phyloP scores from a whole-genome alignment of 208 protist genomes.

The Leishmania aethiopica region DNA sequence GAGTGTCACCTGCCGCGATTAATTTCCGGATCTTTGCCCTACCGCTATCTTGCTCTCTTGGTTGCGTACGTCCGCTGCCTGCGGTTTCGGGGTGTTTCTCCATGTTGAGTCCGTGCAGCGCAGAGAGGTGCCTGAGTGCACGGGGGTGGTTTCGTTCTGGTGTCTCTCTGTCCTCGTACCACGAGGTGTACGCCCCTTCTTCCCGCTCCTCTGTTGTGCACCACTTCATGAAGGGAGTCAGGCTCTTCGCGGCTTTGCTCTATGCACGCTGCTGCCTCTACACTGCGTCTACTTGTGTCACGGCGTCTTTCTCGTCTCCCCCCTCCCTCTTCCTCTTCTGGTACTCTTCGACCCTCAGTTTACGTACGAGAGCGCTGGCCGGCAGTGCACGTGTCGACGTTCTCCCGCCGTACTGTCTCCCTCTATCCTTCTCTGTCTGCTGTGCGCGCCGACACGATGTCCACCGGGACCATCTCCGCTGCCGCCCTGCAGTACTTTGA shows the following conservation, averaged over 20 bases:
- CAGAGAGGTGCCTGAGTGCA: not conserved
- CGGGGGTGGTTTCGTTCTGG: not conserved
- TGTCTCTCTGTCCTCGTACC: not conserved
- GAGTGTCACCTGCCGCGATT: not conserved
- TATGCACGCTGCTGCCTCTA: not conserved
- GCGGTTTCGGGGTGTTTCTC: not conserved
- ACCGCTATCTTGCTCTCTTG: not conserved
- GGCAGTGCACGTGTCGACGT: not conserved
- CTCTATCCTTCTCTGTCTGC: not conserved
- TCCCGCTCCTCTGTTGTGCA: not conserved
- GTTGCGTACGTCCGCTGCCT: not conserved
- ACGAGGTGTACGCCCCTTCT: not conserved
- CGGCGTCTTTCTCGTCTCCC: not conserved
- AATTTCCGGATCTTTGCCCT: not conserved
- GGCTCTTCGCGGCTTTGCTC: not conserved
- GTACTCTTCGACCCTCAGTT: not conserved
- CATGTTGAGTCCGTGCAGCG: not conserved
- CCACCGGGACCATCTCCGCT: constrained; percentile 67
- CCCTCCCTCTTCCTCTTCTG: not conserved
- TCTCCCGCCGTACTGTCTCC: not conserved
- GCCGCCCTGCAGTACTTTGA: constrained; percentile 70
- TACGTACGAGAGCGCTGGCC: not conserved
- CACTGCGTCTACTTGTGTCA: not conserved
- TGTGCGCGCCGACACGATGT: constrained; percentile 38
- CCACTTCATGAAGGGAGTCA: not conserved